phyloP scores from a whole-genome alignment of 208 protist species.

The Jaenimonas drosophilae region DNA sequence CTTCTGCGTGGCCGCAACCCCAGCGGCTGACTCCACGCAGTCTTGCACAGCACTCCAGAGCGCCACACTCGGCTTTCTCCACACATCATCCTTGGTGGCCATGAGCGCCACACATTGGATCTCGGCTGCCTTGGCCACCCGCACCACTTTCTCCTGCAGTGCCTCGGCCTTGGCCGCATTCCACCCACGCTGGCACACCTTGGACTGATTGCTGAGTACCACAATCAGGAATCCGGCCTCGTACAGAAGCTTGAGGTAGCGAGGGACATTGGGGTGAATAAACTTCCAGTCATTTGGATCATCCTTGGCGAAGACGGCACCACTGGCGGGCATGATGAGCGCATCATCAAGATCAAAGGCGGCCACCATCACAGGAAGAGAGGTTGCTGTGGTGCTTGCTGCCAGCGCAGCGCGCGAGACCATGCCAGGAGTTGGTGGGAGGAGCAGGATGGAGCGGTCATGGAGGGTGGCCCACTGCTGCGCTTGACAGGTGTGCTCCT shows the following conservation, averaged over 20 bases:
- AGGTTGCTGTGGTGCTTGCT: not conserved
- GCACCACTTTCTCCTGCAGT: conserved; percentile 36
- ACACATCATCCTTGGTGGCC: conserved; percentile 59
- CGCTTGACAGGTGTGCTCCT: not conserved
- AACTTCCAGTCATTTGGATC: conserved; percentile 59
- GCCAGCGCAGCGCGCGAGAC: not conserved
- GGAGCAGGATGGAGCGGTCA: conserved; percentile 15
- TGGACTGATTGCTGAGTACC: conserved; percentile 91
- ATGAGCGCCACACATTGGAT: conserved; percentile 75
- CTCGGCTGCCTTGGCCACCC: conserved; percentile 15
- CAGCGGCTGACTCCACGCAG: conserved; percentile 15
- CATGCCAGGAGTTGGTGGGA: conserved; percentile 16
- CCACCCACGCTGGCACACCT: conserved; percentile 38
- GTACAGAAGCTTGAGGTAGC: conserved; percentile 33
- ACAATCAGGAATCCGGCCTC: conserved; percentile 69
- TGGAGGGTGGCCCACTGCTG: conserved; percentile 20
- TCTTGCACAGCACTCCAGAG: conserved; percentile 82
- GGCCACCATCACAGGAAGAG: conserved; percentile 26
- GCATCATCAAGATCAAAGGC: conserved; percentile 81
- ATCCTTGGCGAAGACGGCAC: conserved; percentile 47
- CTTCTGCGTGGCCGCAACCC: conserved; percentile 1
- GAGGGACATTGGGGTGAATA: conserved; percentile 26
- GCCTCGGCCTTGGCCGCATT: conserved; percentile 43
- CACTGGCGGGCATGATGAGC: conserved; percentile 38
- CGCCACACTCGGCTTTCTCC: conserved; percentile 78